Base-by-base conservation (phyloP, 495 filamentous ascomycete genomes). In the Neurospora intermedia region DNA sequence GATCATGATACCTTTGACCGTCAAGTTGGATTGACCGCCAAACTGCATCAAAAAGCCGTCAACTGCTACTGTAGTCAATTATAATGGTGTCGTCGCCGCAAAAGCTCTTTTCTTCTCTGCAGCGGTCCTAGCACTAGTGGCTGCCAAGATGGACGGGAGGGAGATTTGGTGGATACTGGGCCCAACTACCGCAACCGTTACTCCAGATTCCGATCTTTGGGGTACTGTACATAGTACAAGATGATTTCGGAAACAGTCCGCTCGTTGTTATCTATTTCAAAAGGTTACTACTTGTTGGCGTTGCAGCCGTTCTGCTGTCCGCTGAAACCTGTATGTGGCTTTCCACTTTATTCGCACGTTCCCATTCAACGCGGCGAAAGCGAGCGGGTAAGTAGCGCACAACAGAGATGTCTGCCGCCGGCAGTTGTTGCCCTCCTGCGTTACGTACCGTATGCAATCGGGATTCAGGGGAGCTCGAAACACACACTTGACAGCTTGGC, bases 1-100 rank as follows among this genome's bases (percentile, higher is more conserved):
- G 27, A 27, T 27, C 27, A 27, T 72, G 71, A 76, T 69, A 71
- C 73, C 75, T 73, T 66, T 46, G 42, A 71, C 16, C 27, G 40
- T 31, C 54, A 35, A 42, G 73, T 70, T 73, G 40, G 38, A n/a
- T 62, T 54, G 73, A 69, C 69, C 73, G 43, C 59, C 54, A 43
- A 75, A 70, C 70, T 72, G 48, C 20, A 42, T 20, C 35, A 42
- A 16, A 7, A 23, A 20, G 27, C 40, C 23, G 20, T 54, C n/a
- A 59, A 43, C 20, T 27, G 42, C 31, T 6, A 31, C 27, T 31
- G 27, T 31, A 43, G 71, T 39, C 74, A 38, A 38, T 20, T 2
- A 23, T 20, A 62, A 70, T 43, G 40, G 70, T 72, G 42, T 62
- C 43, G 59, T n/a, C 72, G 71, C 27, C 72, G 71, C 71, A 73